Evolutionary conservation across 2,329 filamentous ascomycete genomes (phyloP).

Genomic region (Lizonia empirigonia): DNA sequence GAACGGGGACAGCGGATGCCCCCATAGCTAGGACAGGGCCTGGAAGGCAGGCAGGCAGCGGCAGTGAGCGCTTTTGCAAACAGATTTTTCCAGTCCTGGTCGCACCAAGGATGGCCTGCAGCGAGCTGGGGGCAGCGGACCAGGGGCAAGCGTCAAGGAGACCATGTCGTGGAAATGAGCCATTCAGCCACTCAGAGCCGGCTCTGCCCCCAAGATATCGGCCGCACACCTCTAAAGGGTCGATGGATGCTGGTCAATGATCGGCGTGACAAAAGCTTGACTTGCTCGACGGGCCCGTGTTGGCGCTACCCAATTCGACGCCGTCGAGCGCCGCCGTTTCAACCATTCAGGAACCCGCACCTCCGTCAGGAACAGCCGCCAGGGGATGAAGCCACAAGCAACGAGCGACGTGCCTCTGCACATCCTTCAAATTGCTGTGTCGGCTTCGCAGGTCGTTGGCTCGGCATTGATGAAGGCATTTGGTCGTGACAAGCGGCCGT

Average conservation of each 20-base stretch:
- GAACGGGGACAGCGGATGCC: constrained; percentile 22
- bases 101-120: constrained; percentile 28
- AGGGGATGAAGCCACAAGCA: constrained; percentile 10
- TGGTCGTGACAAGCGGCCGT: neutral
- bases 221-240: constrained; percentile 13
- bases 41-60: constrained; percentile 26
- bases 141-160: constrained; percentile 31
- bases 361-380: constrained; percentile 23
- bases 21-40: constrained; percentile 10
- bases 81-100: constrained; percentile 37
- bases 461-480: neutral
- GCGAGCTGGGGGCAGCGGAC: constrained; percentile 23
- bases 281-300: constrained; percentile 14
- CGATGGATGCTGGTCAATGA: constrained; percentile 21
- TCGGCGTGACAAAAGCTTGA: constrained; percentile 37
- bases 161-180: constrained; percentile 9
- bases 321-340: constrained; percentile 35
- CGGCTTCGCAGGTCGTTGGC: constrained; percentile 1
- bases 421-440: constrained; percentile 11
- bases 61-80: constrained; percentile 21
- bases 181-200: constrained; percentile 17
- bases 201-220: constrained; percentile 18
- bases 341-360: constrained; percentile 30
- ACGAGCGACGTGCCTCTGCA: constrained; percentile 14
- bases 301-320: constrained; percentile 28